phyloP scores from a whole-genome alignment of 208 protist genomes.

The Willaertia magna region DNA sequence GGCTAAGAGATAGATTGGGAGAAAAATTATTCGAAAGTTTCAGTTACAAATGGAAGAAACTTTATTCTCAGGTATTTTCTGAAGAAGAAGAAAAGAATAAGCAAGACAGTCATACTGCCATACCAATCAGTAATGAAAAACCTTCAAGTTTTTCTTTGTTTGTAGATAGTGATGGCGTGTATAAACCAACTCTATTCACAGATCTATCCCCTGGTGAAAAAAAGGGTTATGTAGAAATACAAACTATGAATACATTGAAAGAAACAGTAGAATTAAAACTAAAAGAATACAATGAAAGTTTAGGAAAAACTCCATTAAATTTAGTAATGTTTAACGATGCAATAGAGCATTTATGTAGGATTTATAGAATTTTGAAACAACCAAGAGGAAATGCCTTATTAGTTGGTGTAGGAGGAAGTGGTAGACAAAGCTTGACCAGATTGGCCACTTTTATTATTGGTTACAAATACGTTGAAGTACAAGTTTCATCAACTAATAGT shows the following conservation, averaged over 20 bases:
- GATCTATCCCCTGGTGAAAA: constrained; percentile 27
- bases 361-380: constrained; percentile 85
- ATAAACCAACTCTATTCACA: not conserved
- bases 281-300: constrained; percentile 78
- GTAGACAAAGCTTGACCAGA: constrained; percentile 81
- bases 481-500: constrained; percentile 87
- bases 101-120: too few species aligned
- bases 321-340: constrained; percentile 96
- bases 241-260: constrained; percentile 64
- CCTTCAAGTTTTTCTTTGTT: not conserved
- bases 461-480: constrained; percentile 85
- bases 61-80: constrained; percentile 42
- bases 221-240: constrained; percentile 80
- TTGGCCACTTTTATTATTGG: constrained; percentile 87
- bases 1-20: constrained; percentile 75
- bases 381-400: constrained; percentile 91
- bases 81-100: constrained; percentile 18
- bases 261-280: constrained; percentile 77
- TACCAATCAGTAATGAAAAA: not conserved
- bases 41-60: constrained; percentile 69
- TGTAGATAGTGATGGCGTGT: not conserved
- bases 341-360: constrained; percentile 87
- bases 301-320: constrained; percentile 71
- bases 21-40: constrained; percentile 78
- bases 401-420: constrained; percentile 91